Base-by-base conservation (phyloP, 2,329 filamentous ascomycete genomes). In the Allantophomopsis cytisporea region DNA sequence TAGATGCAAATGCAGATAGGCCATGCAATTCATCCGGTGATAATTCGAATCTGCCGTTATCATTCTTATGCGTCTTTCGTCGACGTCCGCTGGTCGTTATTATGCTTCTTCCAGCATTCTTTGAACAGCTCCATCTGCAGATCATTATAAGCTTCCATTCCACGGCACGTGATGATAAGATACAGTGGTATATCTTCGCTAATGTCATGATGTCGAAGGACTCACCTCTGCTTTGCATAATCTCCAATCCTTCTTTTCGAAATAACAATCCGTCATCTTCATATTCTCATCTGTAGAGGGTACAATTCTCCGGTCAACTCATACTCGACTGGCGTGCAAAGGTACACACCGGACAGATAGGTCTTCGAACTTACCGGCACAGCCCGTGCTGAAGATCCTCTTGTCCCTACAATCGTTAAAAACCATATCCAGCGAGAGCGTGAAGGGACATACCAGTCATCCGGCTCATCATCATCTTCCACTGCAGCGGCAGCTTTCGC, bases 361-460 rank as follows among this genome's bases (percentile, higher is more conserved):
- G 23, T 10, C 23, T 28, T 28, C n/a, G 23, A 18, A 51, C 65
- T 55, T 64, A 94, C 89, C 80, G 61, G 87, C 76, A 56, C 89
- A 96, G 42, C 89, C 91, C 2, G 89, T 96, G 66, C 86, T 94
- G 66, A 86, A 94, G 60, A 96, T 96, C 56, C 91, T 74, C 72
- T 94, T 89, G 66, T 96, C 88, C 89, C 89, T 96, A 57, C 43
- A 50, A 32, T 30, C 30, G 37, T 14, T 34, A 15, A 34, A 7
- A n/a, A 7, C 3, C n/a, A n/a, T 11, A 14, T 8, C 16, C n/a
- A 34, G 8, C 7, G 31, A 15, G 3, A 5, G 13, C n/a, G 16
- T 8, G 13, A 17, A 40, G 16, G 35, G 30, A 33, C 50, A 61
- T 66, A 96, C 91, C 89, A 96, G 43, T 94, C 89, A 69, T 96